A percentile compares a stretch with the other conserved stretches of the same genome.
phyloP scores from a whole-genome alignment of 2,329 filamentous ascomycete genomes.

The Epichloe amarillans region DNA sequence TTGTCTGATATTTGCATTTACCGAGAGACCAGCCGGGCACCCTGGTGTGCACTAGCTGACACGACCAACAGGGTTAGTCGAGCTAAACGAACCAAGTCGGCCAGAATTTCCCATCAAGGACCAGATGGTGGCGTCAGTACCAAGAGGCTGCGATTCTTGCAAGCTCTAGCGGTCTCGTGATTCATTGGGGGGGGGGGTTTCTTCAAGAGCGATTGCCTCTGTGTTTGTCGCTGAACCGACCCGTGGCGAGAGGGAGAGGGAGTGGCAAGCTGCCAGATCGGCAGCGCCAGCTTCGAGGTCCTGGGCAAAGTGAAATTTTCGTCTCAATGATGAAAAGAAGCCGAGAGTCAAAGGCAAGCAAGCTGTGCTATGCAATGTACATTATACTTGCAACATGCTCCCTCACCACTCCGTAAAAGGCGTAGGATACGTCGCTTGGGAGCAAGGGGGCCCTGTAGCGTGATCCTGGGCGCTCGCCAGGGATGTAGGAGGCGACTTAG shows the following conservation, averaged over 20 bases:
- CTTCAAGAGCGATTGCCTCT: not conserved
- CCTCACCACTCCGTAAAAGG: not conserved
- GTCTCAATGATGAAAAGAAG: not conserved
- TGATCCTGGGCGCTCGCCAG: slow-evolving; percentile 1
- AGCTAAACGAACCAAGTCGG: not conserved
- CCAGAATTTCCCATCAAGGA: not conserved
- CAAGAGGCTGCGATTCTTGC: not conserved
- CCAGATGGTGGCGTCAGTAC: slow-evolving; percentile 1
- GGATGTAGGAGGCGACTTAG: slow-evolving; percentile 5
- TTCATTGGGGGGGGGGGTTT: not conserved
- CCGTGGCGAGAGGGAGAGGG: no score
- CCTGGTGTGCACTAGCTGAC: not conserved
- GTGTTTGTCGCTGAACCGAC: no score
- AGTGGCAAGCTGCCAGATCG: not conserved
- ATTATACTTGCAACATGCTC: not conserved
- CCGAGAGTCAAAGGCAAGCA: no score
- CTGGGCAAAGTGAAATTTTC: not conserved
- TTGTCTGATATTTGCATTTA: slow-evolving; percentile 5
- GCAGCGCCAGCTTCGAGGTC: not conserved
- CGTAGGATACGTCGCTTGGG: slow-evolving; percentile 4
- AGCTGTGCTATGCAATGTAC: not conserved
- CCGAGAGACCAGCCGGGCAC: slow-evolving; percentile 3
- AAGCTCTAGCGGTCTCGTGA: not conserved
- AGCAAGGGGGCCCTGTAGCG: slow-evolving; percentile 1
- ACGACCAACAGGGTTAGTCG: not conserved